These are phyloP conservation scores for Solanum clarkiae DNA, from an alignment of 257 asterid species.

Conservation along the genomic window DNA sequence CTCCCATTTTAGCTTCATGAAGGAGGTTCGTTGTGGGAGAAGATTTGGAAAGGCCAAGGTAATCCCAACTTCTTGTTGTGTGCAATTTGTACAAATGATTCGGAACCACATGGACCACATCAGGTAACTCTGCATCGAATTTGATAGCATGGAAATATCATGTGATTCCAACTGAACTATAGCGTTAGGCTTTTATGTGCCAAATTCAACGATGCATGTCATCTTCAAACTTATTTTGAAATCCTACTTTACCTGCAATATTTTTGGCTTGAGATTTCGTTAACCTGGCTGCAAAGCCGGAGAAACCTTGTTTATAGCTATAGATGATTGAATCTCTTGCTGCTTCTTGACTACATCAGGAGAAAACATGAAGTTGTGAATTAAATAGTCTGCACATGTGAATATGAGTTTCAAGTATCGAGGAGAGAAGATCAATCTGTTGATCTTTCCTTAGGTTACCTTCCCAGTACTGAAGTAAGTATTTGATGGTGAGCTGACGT, in stretches of 20 bases:
- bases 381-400: neutral
- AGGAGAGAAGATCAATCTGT: neutral
- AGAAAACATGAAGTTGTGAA: neutral
- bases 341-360: conserved; percentile 26
- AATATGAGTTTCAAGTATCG: neutral
- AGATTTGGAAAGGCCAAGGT: conserved; percentile 27
- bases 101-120: conserved; percentile 32
- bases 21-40: conserved; percentile 13
- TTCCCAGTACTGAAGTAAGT: conserved; percentile 30
- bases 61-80: conserved; percentile 65
- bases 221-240: neutral
- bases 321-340: conserved; percentile 30
- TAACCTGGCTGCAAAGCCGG: conserved; percentile 52
- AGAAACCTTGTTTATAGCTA: conserved; percentile 46
- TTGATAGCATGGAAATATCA: neutral
- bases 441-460: conserved; percentile 9
- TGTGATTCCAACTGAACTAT: neutral
- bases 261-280: conserved; percentile 26
- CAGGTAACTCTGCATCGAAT: conserved; percentile 6
- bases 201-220: neutral
- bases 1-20: conserved; percentile 32
- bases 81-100: conserved; percentile 26
- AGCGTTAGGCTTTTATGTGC: neutral
- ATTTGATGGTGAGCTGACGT: conserved; percentile 31
- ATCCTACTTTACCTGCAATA: neutral